These are phyloP conservation scores for Geotrichum klebahnii DNA, from an alignment of 1,139 yeast species.

Conservation along the genomic window DNA sequence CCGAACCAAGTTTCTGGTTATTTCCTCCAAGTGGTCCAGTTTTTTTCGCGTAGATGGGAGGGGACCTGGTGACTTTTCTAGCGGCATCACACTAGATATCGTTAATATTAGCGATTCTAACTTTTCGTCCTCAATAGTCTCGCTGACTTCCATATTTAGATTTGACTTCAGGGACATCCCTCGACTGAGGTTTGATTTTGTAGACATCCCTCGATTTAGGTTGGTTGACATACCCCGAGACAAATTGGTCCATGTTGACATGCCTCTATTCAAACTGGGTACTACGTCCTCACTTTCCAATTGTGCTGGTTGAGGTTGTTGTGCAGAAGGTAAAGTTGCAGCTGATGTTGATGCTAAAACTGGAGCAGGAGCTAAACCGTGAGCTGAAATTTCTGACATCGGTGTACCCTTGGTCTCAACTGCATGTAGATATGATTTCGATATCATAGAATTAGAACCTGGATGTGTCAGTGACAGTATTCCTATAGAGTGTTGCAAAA, in stretches of 20 bases:
- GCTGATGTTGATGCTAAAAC: too few relatives aligned
- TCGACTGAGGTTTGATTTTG: background rate
- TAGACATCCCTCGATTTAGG: slow-evolving; percentile 1
- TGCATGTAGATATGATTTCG: background rate
- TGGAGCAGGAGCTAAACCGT: too few relatives aligned
- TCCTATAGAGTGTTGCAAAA: slow-evolving; percentile 37
- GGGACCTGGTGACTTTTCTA: slow-evolving; percentile 14
- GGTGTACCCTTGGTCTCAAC: background rate
- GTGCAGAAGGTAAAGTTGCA: too few relatives aligned
- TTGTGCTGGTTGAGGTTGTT: too few relatives aligned
- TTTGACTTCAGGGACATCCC: slow-evolving; percentile 9
- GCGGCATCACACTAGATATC: slow-evolving; percentile 16
- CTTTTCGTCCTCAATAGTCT: slow-evolving; percentile 15
- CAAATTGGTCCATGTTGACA: background rate
- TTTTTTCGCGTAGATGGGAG: slow-evolving; percentile 16
- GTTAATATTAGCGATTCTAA: slow-evolving; percentile 17
- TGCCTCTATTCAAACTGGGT: background rate
- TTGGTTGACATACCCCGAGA: background rate
- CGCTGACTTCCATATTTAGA: slow-evolving; percentile 4
- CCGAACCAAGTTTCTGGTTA: slow-evolving; percentile 11
- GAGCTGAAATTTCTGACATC: too few relatives aligned
- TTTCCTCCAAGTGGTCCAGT: slow-evolving; percentile 13
- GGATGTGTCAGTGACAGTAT: slow-evolving; percentile 35
- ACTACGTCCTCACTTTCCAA: background rate
- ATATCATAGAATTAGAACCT: slow-evolving; percentile 27